Percentiles rank a stretch among this genome's conserved stretches.
Evolutionary conservation across 169 alveolate species (phyloP).

Genomic region (Plasmodium reichenowi): DNA sequence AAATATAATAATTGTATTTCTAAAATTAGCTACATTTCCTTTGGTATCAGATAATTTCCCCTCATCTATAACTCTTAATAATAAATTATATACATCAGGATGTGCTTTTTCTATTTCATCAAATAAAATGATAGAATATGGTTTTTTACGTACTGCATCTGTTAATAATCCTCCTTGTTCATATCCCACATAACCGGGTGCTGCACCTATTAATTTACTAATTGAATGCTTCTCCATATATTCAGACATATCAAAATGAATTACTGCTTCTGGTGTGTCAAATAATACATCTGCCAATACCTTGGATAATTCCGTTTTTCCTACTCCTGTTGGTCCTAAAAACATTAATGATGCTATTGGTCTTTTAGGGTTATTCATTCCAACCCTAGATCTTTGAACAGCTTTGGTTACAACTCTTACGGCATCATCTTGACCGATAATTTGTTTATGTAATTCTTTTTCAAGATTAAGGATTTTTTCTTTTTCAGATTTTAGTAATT

Average conservation of each 20-base stretch:
- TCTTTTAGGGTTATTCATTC: conserved; percentile 91
- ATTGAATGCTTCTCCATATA: conserved; percentile 93
- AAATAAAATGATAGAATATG: conserved; percentile 91
- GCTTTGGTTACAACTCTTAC: conserved; percentile 85
- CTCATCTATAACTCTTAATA: conserved; percentile 91
- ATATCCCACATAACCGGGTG: conserved; percentile 94
- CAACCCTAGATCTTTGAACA: conserved; percentile 92
- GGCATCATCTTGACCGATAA: conserved; percentile 90
- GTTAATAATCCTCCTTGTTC: conserved; percentile 94
- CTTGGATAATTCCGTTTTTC: conserved; percentile 92
- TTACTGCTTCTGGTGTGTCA: conserved; percentile 87
- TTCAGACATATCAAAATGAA: conserved; percentile 93
- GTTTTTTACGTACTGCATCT: conserved; percentile 92
- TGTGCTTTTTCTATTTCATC: conserved; percentile 95
- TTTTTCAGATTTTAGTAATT: conserved; percentile 86
- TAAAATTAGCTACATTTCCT: conserved; percentile 92
- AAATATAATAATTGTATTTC: conserved; percentile 87
- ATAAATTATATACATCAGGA: conserved; percentile 91
- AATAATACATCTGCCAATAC: conserved; percentile 92
- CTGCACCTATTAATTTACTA: conserved; percentile 92
- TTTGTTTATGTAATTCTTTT: conserved; percentile 85
- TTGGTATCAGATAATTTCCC: conserved; percentile 91
- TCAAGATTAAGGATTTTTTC: conserved; percentile 88
- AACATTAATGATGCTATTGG: conserved; percentile 93
- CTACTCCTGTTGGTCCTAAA: conserved; percentile 95